These are phyloP conservation scores for Termitomyces sp. DNA, from an alignment of 768 basidiomycete species.

Conservation along the genomic window DNA sequence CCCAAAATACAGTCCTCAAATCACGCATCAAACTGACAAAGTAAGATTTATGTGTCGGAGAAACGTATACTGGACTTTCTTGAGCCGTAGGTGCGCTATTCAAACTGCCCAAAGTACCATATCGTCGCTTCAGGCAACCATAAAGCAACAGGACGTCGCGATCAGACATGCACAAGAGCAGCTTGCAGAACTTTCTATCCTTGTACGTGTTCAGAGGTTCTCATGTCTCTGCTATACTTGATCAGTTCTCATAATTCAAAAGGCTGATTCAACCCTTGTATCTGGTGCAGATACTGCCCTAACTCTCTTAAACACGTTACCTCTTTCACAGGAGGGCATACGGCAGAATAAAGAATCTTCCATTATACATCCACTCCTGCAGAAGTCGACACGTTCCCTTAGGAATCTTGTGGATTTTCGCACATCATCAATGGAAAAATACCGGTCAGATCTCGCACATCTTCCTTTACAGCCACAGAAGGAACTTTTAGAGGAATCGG, in stretches of 20 bases:
- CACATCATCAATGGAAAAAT: slow-evolving; percentile 3
- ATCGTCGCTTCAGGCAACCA: slow-evolving; percentile 16
- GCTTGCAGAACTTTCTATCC: slow-evolving; percentile 22
- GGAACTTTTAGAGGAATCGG: slow-evolving; percentile 3
- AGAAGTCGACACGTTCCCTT: slow-evolving; percentile 1
- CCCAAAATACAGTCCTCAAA: slow-evolving; percentile 19
- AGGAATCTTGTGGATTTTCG: slow-evolving; percentile 9
- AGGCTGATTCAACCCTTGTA: slow-evolving; percentile 12
- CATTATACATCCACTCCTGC: neutral
- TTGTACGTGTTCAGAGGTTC: slow-evolving; percentile 12
- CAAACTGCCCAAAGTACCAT: slow-evolving; percentile 19
- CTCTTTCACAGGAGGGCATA: neutral
- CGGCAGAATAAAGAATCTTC: neutral
- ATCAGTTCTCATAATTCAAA: neutral
- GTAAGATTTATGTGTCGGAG: slow-evolving; percentile 11
- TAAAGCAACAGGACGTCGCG: slow-evolving; percentile 16
- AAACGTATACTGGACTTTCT: neutral
- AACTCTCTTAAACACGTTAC: slow-evolving; percentile 7
- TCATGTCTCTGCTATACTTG: neutral
- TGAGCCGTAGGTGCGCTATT: slow-evolving; percentile 16
- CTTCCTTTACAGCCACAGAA: neutral
- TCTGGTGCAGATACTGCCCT: slow-evolving; percentile 9
- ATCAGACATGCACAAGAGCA: slow-evolving; percentile 17
- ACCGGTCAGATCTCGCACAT: neutral
- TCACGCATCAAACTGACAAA: slow-evolving; percentile 23